Evolutionary conservation across 1,284 basidiomycete species (phyloP).

Genomic region (Mycena sp.): DNA sequence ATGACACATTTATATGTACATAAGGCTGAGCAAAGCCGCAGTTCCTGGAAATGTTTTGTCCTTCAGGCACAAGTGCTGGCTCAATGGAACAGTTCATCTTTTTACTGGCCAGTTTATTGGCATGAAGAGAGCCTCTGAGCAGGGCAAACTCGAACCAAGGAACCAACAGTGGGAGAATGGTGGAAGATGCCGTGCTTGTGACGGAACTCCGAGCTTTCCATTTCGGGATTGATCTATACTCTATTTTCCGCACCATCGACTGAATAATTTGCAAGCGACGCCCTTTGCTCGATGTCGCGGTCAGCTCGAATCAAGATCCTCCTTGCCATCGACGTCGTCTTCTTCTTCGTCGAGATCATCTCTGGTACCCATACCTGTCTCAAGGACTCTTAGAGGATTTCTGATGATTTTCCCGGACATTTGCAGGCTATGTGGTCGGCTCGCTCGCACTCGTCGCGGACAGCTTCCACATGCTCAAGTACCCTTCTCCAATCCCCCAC

Average conservation of each 20-base stretch:
- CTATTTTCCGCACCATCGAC: neutral
- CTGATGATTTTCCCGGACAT: constrained; percentile 13
- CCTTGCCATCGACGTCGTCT: constrained; percentile 86
- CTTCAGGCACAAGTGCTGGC: no score
- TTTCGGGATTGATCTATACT: no score
- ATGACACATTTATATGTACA: no score
- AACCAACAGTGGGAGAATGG: no score
- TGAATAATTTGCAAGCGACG: neutral
- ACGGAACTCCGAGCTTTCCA: no score
- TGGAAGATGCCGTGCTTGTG: no score
- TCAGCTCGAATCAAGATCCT: constrained; percentile 84
- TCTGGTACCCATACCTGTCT: constrained; percentile 59
- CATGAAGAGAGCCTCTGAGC: no score
- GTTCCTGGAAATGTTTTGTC: no score
- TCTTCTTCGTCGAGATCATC: constrained; percentile 94
- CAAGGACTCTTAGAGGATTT: neutral
- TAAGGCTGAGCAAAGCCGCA: no score
- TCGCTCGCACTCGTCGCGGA: constrained; percentile 96
- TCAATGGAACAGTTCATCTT: no score
- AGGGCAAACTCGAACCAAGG: no score
- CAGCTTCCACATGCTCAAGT: constrained; percentile 99
- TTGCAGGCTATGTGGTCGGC: constrained; percentile 90
- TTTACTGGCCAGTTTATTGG: no score
- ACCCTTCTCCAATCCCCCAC: constrained; percentile 41
- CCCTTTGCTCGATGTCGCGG: constrained; percentile 61